A percentile compares a stretch with the other conserved stretches of the same genome.
phyloP scores from a whole-genome alignment of 768 basidiomycete genomes.

The Porphyrellus cyaneotinctus region DNA sequence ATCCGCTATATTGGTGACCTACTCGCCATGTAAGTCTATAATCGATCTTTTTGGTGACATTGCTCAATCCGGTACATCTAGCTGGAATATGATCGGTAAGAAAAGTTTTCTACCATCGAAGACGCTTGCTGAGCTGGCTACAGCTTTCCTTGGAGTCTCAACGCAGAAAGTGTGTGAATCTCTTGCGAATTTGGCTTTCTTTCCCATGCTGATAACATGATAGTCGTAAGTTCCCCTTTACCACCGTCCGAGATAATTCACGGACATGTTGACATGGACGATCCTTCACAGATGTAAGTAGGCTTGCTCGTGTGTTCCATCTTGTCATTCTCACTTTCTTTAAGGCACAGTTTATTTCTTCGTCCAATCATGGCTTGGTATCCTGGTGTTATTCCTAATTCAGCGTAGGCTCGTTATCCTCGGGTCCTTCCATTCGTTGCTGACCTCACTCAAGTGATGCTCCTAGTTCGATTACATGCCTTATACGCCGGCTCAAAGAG shows the following conservation, averaged over 20 bases:
- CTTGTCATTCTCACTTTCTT: not conserved
- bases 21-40: slow-evolving; percentile 14
- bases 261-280: not conserved
- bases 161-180: slow-evolving; percentile 5
- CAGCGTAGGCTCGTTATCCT: slow-evolving; percentile 7
- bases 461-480: slow-evolving; percentile 15
- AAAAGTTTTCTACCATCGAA: not conserved
- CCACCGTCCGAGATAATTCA: not conserved
- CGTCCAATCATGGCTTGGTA: slow-evolving; percentile 8
- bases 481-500: slow-evolving; percentile 13
- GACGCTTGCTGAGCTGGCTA: not conserved
- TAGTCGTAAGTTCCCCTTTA: slow-evolving; percentile 14
- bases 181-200: not conserved
- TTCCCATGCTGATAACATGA: not conserved
- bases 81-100: slow-evolving; percentile 15
- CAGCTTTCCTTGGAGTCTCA: slow-evolving; percentile 15
- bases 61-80: not conserved
- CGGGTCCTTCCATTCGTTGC: not conserved
- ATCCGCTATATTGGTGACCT: slow-evolving; percentile 25
- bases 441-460: slow-evolving; percentile 8
- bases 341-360: slow-evolving; percentile 15
- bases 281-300: slow-evolving; percentile 12
- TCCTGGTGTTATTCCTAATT: slow-evolving; percentile 8
- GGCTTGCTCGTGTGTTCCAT: not conserved
- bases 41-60: not conserved